phyloP scores from a whole-genome alignment of 2,329 filamentous ascomycete genomes.

The Ophiostoma sp. region DNA sequence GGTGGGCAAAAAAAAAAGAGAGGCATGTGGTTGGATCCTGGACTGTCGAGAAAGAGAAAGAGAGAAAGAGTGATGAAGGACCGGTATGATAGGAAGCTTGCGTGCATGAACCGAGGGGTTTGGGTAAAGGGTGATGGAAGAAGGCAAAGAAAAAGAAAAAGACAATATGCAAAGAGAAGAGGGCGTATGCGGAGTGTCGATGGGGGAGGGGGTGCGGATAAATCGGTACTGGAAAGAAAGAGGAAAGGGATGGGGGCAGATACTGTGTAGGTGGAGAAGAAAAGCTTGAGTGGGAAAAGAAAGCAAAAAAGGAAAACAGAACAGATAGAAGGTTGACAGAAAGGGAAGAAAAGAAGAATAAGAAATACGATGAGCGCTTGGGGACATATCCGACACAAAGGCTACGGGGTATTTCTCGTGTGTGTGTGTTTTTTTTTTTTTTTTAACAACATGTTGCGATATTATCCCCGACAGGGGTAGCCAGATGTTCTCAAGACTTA shows the following conservation, averaged over 20 bases:
- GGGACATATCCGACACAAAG: constrained; percentile 10
- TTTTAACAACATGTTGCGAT: not conserved
- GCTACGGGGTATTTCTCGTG: not conserved
- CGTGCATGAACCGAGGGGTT: constrained; percentile 8
- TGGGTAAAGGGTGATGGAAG: not conserved
- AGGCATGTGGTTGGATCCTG: not conserved
- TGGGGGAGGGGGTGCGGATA: constrained; percentile 3
- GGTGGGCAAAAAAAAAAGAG: too few species aligned
- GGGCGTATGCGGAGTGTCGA: not conserved
- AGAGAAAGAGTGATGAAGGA: not conserved
- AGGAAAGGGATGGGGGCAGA: not conserved
- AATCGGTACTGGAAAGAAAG: not conserved
- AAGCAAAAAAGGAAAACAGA: not conserved
- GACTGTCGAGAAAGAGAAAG: not conserved
- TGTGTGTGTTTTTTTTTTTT: too few species aligned
- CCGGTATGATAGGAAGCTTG: constrained; percentile 16
- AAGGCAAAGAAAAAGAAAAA: not conserved
- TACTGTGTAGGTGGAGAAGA: not conserved
- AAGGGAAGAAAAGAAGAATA: not conserved
- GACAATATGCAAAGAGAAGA: not conserved
- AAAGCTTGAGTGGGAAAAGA: not conserved
- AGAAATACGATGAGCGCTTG: not conserved
- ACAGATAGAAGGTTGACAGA: not conserved
- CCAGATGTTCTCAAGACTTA: not conserved
- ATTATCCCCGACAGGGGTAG: not conserved